A percentile compares a stretch with the other conserved stretches of the same genome.
Evolutionary conservation across 1,284 basidiomycete species (phyloP).

Genomic region (Ganoderma sp.): DNA sequence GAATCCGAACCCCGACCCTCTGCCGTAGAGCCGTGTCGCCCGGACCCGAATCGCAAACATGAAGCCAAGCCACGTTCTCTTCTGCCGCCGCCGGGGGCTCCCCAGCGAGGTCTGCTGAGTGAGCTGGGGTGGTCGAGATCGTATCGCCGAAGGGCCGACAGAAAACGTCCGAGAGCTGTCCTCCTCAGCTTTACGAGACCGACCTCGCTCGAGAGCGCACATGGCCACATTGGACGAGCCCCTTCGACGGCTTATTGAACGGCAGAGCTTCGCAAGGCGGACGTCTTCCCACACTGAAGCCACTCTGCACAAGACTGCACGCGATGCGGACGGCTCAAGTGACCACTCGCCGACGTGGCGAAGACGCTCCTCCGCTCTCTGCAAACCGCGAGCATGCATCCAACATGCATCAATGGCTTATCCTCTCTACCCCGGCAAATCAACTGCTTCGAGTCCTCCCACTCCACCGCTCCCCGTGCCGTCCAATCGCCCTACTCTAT

Average conservation of each 20-base stretch:
- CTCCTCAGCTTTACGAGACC: background rate
- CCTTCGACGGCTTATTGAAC: constrained; percentile 2
- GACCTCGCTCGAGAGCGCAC: background rate
- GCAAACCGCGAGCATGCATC: background rate
- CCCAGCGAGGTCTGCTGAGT: constrained; percentile 1
- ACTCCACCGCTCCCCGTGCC: background rate
- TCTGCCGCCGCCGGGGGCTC: background rate
- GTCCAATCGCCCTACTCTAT: constrained; percentile 9
- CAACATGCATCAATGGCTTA: background rate
- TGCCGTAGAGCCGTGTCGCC: constrained; percentile 7
- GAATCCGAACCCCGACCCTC: background rate
- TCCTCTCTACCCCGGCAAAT: background rate
- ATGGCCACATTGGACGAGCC: background rate
- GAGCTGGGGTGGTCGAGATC: background rate
- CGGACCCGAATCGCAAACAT: background rate
- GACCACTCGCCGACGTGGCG: background rate
- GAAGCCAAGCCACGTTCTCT: background rate
- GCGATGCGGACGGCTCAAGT: constrained; percentile 1
- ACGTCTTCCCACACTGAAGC: background rate
- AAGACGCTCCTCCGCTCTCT: background rate
- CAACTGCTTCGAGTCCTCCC: background rate
- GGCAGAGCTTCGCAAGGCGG: background rate
- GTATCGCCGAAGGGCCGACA: background rate
- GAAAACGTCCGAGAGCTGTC: background rate
- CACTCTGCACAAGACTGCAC: background rate